Percentiles rank a stretch among this genome's conserved stretches.
Conservation (phyloP, 2,329 filamentous ascomycete genomes). For the Cercospora zeae-maydis region DNA sequence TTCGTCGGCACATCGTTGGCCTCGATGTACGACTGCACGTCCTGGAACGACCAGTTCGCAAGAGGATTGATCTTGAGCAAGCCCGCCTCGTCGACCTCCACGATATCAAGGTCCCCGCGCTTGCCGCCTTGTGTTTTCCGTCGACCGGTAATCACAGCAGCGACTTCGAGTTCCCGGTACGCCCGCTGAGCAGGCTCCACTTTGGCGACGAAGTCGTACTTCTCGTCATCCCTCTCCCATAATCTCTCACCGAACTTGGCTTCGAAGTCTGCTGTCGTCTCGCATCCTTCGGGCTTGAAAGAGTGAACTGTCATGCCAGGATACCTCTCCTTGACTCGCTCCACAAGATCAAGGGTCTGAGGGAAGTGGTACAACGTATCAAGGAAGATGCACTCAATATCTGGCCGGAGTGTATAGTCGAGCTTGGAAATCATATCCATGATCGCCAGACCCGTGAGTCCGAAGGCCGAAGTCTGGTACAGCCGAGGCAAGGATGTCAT, state of each 20-base stretch:
- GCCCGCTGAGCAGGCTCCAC: conserved; percentile 93
- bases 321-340: conserved; percentile 72
- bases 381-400: conserved; percentile 52
- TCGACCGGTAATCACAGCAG: conserved; percentile 87
- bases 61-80: conserved; percentile 97
- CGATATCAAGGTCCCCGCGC: conserved; percentile 81
- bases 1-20: conserved; percentile 92
- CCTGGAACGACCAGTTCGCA: conserved; percentile 86
- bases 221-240: conserved; percentile 80
- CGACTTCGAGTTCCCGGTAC: conserved; percentile 80
- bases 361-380: conserved; percentile 54
- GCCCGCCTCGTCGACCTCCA: conserved; percentile 87
- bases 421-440: conserved; percentile 71
- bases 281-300: conserved; percentile 77
- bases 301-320: conserved; percentile 77
- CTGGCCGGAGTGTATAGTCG: conserved; percentile 55
- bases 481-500: conserved; percentile 72
- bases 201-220: conserved; percentile 97
- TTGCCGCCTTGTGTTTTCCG: conserved; percentile 89
- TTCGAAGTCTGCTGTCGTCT: conserved; percentile 74
- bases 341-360: conserved; percentile 51
- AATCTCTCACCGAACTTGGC: conserved; percentile 74
- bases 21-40: conserved; percentile 84
- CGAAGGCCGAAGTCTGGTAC: conserved; percentile 50
- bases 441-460: conserved; percentile 51